Conservation (phyloP, 2,329 filamentous ascomycete species). For the Epichloe uncinata region DNA sequence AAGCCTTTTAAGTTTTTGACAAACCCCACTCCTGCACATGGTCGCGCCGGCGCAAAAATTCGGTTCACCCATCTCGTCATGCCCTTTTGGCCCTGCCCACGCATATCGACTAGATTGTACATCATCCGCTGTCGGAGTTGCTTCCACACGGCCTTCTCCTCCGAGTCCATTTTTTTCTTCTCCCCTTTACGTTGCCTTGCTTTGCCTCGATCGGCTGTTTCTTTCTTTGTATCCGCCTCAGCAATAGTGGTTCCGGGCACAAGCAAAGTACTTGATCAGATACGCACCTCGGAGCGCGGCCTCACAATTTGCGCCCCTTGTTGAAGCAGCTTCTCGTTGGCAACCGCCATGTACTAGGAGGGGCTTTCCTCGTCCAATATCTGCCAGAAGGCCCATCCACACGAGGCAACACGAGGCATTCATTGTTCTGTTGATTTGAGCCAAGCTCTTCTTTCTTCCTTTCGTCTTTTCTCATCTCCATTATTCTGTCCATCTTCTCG, state of each 20-base stretch:
- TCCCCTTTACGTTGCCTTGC: conserved; percentile 3
- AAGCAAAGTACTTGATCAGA: conserved; percentile 7
- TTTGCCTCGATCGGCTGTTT: neutral
- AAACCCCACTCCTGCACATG: conserved; percentile 16
- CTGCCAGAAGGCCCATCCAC: conserved; percentile 11
- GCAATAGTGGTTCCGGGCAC: neutral
- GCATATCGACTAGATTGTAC: conserved; percentile 7
- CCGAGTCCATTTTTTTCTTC: conserved; percentile 16
- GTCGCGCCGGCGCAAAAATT: conserved; percentile 12
- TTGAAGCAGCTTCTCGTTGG: conserved; percentile 18
- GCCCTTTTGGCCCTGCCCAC: conserved; percentile 10
- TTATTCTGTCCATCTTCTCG: neutral
- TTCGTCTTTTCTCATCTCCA: neutral
- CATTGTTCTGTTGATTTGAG: neutral
- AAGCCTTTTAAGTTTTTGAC: conserved; percentile 10
- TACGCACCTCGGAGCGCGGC: conserved; percentile 10
- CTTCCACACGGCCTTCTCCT: conserved; percentile 5
- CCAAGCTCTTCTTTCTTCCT: neutral
- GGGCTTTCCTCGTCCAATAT: conserved; percentile 18
- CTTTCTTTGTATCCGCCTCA: neutral
- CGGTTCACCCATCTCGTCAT: conserved; percentile 18
- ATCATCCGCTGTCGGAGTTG: conserved; percentile 17
- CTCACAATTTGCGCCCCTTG: conserved; percentile 4
- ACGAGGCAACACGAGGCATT: conserved; percentile 9
- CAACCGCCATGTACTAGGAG: conserved; percentile 29